Conservation (phyloP, 1,284 basidiomycete genomes). For the Trametes hirsuta region DNA sequence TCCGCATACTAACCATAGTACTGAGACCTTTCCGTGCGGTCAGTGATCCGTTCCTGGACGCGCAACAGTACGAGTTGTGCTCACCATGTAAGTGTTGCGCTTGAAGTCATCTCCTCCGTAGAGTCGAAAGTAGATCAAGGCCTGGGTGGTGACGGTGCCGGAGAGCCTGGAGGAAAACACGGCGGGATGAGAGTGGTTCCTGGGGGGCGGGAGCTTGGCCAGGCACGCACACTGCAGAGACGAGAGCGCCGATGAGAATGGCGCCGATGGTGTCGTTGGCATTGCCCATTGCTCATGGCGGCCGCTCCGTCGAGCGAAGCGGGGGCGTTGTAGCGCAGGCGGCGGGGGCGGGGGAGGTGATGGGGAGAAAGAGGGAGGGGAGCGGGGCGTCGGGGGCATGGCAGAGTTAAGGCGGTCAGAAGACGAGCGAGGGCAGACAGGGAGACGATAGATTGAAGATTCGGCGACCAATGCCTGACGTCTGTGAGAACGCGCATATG, state of each 20-base stretch:
- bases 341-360: constrained; percentile 6
- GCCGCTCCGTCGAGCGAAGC: constrained; percentile 14
- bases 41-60: not conserved
- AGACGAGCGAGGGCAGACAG: constrained; percentile 10
- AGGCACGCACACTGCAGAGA: constrained; percentile 20
- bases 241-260: constrained; percentile 24
- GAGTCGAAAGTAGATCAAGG: constrained; percentile 21
- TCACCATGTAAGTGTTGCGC: constrained; percentile 21
- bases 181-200: not conserved
- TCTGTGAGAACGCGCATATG: constrained; percentile 18
- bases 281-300: constrained; percentile 26
- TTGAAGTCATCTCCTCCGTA: constrained; percentile 23
- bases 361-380: constrained; percentile 7
- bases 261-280: constrained; percentile 24
- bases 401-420: constrained; percentile 14
- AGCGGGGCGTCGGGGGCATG: constrained; percentile 3
- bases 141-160: constrained; percentile 23
- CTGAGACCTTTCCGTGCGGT: constrained; percentile 15
- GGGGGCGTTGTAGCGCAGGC: not conserved
- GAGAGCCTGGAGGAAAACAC: constrained; percentile 12
- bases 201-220: not conserved
- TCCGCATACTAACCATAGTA: constrained; percentile 16
- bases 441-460: constrained; percentile 22
- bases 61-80: not conserved
- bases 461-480: constrained; percentile 19